These are phyloP conservation scores for Apiospora hydei DNA, from an alignment of 2,329 filamentous ascomycete genomes.

Conservation along the genomic window DNA sequence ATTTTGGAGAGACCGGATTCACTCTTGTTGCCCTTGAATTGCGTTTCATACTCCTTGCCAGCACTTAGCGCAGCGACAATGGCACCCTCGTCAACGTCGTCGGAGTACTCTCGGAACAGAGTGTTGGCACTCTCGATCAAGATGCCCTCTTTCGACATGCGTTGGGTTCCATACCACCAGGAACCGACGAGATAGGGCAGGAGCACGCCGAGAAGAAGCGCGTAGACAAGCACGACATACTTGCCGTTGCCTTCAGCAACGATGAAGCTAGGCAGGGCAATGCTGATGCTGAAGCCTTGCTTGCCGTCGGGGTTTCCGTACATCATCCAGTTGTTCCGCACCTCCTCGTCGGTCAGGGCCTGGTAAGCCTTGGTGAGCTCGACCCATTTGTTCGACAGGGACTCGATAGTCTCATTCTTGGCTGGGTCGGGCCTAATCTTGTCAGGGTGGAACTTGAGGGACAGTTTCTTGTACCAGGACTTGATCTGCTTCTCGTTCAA, in stretches of 20 bases:
- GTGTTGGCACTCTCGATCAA: slow-evolving; percentile 93
- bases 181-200: slow-evolving; percentile 92
- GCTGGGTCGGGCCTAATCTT: slow-evolving; percentile 83
- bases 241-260: slow-evolving; percentile 94
- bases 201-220: slow-evolving; percentile 84
- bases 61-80: slow-evolving; percentile 83
- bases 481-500: slow-evolving; percentile 91
- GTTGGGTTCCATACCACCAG: slow-evolving; percentile 98
- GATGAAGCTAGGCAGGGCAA: slow-evolving; percentile 92
- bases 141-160: slow-evolving; percentile 91
- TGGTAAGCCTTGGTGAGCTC: slow-evolving; percentile 98
- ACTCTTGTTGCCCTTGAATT: slow-evolving; percentile 78
- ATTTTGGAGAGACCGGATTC: slow-evolving; percentile 83
- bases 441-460: slow-evolving; percentile 89
- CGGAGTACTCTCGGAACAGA: slow-evolving; percentile 91
- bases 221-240: slow-evolving; percentile 92
- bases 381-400: slow-evolving; percentile 87
- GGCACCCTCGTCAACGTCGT: slow-evolving; percentile 80
- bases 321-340: slow-evolving; percentile 95
- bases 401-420: slow-evolving; percentile 89
- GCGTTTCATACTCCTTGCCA: slow-evolving; percentile 83
- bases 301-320: slow-evolving; percentile 98
- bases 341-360: slow-evolving; percentile 93
- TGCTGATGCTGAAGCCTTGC: slow-evolving; percentile 97
- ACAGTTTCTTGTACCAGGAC: slow-evolving; percentile 85